phyloP scores from a whole-genome alignment of 495 filamentous ascomycete genomes.

The Lasiosphaeriaceae sp. region DNA sequence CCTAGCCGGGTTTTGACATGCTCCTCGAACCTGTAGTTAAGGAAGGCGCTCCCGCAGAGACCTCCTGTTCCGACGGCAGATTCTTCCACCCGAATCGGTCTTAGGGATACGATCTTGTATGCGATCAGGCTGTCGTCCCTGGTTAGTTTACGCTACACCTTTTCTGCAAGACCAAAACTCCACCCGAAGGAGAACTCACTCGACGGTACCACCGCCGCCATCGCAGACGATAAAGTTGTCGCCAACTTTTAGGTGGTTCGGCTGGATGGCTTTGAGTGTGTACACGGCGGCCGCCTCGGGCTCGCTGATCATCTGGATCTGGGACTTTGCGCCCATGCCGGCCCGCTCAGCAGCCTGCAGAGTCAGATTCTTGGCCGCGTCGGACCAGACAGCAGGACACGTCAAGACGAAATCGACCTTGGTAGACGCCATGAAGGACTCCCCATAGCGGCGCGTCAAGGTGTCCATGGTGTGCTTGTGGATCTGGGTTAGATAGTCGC shows the following conservation, averaged over 20 bases:
- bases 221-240: slow-evolving; percentile 76
- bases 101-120: slow-evolving; percentile 58
- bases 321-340: slow-evolving; percentile 57
- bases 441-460: slow-evolving; percentile 59
- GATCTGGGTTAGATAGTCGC: slow-evolving; percentile 66
- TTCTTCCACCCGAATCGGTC: slow-evolving; percentile 59
- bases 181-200: slow-evolving; percentile 31
- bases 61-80: slow-evolving; percentile 62
- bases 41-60: slow-evolving; percentile 64
- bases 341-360: slow-evolving; percentile 61
- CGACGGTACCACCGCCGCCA: slow-evolving; percentile 73
- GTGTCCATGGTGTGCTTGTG: slow-evolving; percentile 72
- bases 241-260: slow-evolving; percentile 57
- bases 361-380: slow-evolving; percentile 66
- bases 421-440: slow-evolving; percentile 57
- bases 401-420: slow-evolving; percentile 68
- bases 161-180: slow-evolving; percentile 18
- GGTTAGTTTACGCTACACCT: slow-evolving; percentile 10
- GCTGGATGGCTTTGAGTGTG: slow-evolving; percentile 62
- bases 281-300: slow-evolving; percentile 76
- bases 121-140: slow-evolving; percentile 54
- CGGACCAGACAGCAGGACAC: slow-evolving; percentile 78
- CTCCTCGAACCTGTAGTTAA: slow-evolving; percentile 67
- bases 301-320: slow-evolving; percentile 67
- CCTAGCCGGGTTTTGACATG: slow-evolving; percentile 58